Evolutionary conservation across 2,329 filamentous ascomycete species (phyloP), one percentile per base, ranked within the genome.

Genomic region (Camillea tinctor): DNA sequence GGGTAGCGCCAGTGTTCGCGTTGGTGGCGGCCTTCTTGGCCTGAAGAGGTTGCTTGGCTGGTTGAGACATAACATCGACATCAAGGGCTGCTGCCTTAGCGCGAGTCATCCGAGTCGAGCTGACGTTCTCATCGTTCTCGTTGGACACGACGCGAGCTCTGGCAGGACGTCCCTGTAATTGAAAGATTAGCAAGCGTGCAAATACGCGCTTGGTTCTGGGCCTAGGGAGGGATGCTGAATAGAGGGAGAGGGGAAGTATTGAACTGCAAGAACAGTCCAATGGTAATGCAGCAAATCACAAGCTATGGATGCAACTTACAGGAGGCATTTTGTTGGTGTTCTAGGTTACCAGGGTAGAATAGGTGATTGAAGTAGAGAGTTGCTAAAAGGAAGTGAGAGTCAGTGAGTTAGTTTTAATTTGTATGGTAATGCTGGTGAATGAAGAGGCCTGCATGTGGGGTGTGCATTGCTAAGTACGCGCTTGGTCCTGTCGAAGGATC

Each of bases 81-180:
- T 80, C 82, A 63, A 85, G 82, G 53, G 90, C 89, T 60, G 92
- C 92, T 56, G 93, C 88, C 81, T 98, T 97, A 68, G 95, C 93
- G 79, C 95, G 88, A 71, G 95, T 98, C 75, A 97, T 81, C 79
- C 93, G 92, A 79, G 90, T 92, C 63, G 90, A 88, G 60, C 82
- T 79, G 66, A 78, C 85, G 76, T 97, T 96, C 81, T 97, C 95
- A 76, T 97, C 94, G 75, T 97, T 97, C 82, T 97, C 93, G 77
- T 96, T 95, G 67, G 89, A 90, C 71, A 89, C 84, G 75, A 88
- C 85, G 79, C 93, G 89, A 75, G 88, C 85, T 77, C 90, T 86
- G 72, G 87, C 82, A 74, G 85, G 81, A 77, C 91, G 89, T 81
- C 83, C 85, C 89, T 81, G 81, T 15, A 59, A 1, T 48, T 23